Evolutionary conservation across 306 rosid genomes (phyloP), one percentile per base, ranked within the genome.

Genomic region (Cucurbita moschata): DNA sequence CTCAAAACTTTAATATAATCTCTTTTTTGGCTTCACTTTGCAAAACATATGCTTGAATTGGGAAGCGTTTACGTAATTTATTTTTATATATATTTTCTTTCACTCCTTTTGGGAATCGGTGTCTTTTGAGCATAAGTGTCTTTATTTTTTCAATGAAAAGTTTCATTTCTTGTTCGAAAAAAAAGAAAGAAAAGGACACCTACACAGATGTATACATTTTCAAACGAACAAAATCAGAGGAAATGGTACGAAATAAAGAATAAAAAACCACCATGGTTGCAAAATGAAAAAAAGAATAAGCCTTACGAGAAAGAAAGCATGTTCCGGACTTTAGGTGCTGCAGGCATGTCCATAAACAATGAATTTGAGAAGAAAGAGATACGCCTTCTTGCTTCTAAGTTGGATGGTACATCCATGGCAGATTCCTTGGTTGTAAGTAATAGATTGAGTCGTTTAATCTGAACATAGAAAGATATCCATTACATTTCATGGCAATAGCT

Each of bases 241-340:
- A 19, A 65, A 66, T 44, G 54, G 51, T 40, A 40, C 8, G 30
- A 40, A 64, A 30, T 35, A 51, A 12, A 53, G 21, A 52, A 72
- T 5, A 71, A 19, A 72, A 72, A 51, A 4, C 38, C 11, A 14
- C 43, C 47, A 5, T n/a, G 50, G 61, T 35, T 5, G 38, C 10
- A 11, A 52, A 2, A 38, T 72, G 40, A 72, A 53, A 53, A 10
- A 30, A 53, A 13, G 46, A 56, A 38, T 8, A 38, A 62, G 69
- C 39, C 98, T 86, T 90, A 94, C 98, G 98, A 90, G 95, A 94
- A 94, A 47, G 98, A 94, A 61, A 94, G 98, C 98, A 94, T 94
- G 77, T 94, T 91, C 80, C 92, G 96, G 77, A 94, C 97, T 94
- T 91, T 94, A 65, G 98, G 98, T 42, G 98, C 88, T 46, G 86